Evolutionary conservation across 805 yeast species (phyloP), one percentile per base, ranked within the genome.

Genomic region (Nakazawaea ambrosiae): DNA sequence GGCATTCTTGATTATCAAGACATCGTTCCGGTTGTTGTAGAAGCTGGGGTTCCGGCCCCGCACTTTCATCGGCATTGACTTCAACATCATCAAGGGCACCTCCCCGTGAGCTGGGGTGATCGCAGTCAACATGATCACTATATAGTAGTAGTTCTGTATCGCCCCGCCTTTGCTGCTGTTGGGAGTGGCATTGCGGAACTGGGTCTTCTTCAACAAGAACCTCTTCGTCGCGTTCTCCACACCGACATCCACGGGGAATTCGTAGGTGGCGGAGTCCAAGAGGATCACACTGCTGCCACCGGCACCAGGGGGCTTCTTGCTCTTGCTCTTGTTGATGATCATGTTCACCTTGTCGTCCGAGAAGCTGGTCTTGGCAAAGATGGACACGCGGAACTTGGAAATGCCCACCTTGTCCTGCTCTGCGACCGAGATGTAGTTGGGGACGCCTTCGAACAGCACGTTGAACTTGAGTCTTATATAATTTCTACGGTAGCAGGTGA

Each of bases 1-100:
- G n/a, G 6, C 20, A 11, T 16, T 20, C 16, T 20, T 57, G 3
- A 46, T 37, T 16, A 75, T 65, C 34, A 66, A 48, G 16, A 73
- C 53, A 47, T 74, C 78, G 34, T 71, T 68, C 39, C 75, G 55
- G 40, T 71, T 74, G 24, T 66, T 64, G 47, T 75, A 75, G 44
- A 75, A 76, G n/a, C 73, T 64, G 3, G 82, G 81, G 45, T 75
- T 76, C 36, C 81, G 53, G 3, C 82, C 82, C 43, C 82, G 54
- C 7, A 75, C 81, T 11, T 72, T 70, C 3, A 76, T 68, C 1
- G 78, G 78, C 24, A 66, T 47, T 0, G 65, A 55, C 27, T 47
- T 44, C n/a, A 58, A 42, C 2, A 10, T 24, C 18, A 25, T 9
- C 20, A 39, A 20, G 7, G 29, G 29, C 12, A 39, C 15, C 6